Conservation (phyloP, 805 yeast species). For the Myxozyma melibiosi region DNA sequence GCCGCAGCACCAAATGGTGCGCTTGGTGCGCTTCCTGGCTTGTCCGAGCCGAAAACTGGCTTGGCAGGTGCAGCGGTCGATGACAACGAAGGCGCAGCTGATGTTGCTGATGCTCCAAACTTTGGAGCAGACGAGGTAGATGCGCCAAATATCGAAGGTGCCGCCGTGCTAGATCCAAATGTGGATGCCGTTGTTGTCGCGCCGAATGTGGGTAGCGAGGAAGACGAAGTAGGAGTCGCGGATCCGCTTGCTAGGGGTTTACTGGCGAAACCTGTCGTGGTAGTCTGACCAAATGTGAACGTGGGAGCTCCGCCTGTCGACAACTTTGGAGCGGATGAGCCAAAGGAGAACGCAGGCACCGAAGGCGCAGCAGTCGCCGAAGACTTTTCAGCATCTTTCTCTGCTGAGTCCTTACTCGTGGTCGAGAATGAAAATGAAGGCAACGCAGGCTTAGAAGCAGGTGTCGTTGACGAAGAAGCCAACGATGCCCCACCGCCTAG, state of each 20-base stretch:
- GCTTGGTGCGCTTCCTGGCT: not conserved
- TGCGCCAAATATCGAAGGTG: not conserved
- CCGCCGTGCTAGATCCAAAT: constrained; percentile 8
- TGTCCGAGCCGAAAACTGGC: not conserved
- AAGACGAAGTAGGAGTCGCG: constrained; percentile 2
- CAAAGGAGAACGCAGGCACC: constrained; percentile 1
- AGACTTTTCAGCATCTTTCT: constrained; percentile 7
- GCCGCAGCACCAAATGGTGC: not conserved
- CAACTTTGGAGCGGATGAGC: not conserved
- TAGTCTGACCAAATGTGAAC: constrained; percentile 11
- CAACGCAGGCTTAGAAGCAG: not conserved
- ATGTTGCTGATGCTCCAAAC: not conserved
- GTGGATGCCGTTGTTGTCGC: not conserved
- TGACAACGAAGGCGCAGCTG: not conserved
- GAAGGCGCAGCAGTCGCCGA: constrained; percentile 2
- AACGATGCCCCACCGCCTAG: not conserved
- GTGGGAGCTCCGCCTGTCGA: constrained; percentile 3
- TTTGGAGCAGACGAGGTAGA: not conserved
- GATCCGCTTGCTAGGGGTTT: not conserved
- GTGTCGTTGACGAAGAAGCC: not conserved
- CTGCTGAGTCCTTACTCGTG: not conserved
- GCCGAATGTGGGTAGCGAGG: not conserved
- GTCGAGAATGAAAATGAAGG: not conserved
- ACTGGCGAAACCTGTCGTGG: not conserved
- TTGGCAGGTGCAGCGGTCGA: not conserved